Conservation (phyloP, 2,329 filamentous ascomycete species). For the Diplocarpon rosae region DNA sequence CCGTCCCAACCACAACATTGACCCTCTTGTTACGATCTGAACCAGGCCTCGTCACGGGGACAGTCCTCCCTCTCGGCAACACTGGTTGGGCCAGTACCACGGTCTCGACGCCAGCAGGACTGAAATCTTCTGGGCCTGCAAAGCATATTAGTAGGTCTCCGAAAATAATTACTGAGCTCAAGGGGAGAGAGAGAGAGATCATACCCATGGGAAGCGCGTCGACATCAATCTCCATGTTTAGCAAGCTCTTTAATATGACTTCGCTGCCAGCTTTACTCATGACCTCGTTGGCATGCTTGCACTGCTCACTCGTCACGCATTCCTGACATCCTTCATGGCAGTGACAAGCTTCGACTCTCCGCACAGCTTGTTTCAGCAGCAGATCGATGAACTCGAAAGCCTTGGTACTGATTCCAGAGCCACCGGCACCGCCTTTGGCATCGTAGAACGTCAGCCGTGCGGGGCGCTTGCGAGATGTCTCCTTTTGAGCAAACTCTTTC, state of each 20-base stretch:
- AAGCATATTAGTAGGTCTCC: not conserved
- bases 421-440: constrained; percentile 74
- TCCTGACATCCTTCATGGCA: constrained; percentile 79
- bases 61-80: constrained; percentile 14
- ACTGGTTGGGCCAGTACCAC: constrained; percentile 65
- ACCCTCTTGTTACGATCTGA: constrained; percentile 23
- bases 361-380: constrained; percentile 63
- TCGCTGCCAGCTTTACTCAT: constrained; percentile 85
- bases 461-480: constrained; percentile 66
- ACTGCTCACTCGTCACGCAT: constrained; percentile 77
- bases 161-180: too few relatives aligned
- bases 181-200: too few relatives aligned
- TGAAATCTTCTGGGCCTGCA: constrained; percentile 53
- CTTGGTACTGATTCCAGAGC: constrained; percentile 80
- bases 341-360: constrained; percentile 62
- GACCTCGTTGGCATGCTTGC: constrained; percentile 78
- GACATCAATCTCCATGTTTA: constrained; percentile 70
- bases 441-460: constrained; percentile 91
- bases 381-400: constrained; percentile 87
- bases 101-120: constrained; percentile 68
- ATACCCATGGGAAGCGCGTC: constrained; percentile 68
- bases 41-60: constrained; percentile 18
- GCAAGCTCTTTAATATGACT: constrained; percentile 66
- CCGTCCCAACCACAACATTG: constrained; percentile 20
- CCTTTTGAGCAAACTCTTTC: constrained; percentile 72